Conservation (phyloP, 495 filamentous ascomycete genomes). For the Penicillium tannophilum region DNA sequence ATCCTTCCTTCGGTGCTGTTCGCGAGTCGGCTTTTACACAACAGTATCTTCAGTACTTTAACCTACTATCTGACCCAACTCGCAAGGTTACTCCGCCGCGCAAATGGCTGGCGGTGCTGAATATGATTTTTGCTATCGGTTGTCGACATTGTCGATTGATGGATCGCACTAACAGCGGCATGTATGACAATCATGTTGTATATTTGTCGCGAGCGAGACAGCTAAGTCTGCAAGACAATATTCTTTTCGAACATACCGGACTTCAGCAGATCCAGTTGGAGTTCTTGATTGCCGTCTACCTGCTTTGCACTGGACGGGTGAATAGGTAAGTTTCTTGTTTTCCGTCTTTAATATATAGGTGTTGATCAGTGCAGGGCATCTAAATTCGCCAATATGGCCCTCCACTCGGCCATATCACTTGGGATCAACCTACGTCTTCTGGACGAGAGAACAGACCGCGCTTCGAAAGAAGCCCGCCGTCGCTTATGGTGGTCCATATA, state of each 20-base stretch:
- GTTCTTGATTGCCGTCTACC: slow-evolving; percentile 58
- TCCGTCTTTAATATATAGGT: not conserved
- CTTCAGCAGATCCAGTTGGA: slow-evolving; percentile 62
- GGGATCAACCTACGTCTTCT: slow-evolving; percentile 63
- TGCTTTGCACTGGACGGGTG: slow-evolving; percentile 59
- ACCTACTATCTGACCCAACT: slow-evolving; percentile 22
- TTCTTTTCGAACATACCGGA: slow-evolving; percentile 58
- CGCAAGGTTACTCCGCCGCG: slow-evolving; percentile 30
- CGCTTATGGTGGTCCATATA: slow-evolving; percentile 69
- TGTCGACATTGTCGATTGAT: slow-evolving; percentile 34
- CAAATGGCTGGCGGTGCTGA: slow-evolving; percentile 62
- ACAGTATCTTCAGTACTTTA: slow-evolving; percentile 46
- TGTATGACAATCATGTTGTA: slow-evolving; percentile 52
- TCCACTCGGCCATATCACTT: slow-evolving; percentile 58
- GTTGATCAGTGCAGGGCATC: slow-evolving; percentile 52
- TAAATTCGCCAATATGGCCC: slow-evolving; percentile 58
- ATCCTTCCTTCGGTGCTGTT: slow-evolving; percentile 59
- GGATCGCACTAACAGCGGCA: not conserved
- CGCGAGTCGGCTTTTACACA: slow-evolving; percentile 40
- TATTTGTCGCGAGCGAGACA: slow-evolving; percentile 61
- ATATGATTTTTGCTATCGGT: slow-evolving; percentile 67
- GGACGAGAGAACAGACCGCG: slow-evolving; percentile 44
- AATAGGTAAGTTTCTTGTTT: slow-evolving; percentile 51
- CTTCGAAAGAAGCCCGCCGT: slow-evolving; percentile 58
- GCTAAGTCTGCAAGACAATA: slow-evolving; percentile 49